Base-by-base conservation (phyloP, 1,139 yeast genomes). In the Candida sojae region DNA sequence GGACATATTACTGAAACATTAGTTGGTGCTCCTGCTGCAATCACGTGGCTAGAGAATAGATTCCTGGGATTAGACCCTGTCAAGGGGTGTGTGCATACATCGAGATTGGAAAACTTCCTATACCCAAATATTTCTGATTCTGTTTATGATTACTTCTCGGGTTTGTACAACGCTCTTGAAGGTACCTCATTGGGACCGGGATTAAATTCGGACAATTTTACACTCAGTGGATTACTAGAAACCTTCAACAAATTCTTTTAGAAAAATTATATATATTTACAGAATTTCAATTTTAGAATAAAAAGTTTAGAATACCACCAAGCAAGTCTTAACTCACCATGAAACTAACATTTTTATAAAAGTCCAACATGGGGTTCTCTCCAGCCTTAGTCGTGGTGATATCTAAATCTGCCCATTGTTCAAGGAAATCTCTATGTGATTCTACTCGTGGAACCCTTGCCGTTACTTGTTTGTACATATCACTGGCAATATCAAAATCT, bases 311-410 rank as follows among this genome's bases (percentile, higher is more conserved):
- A 6, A 8, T 26, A 26, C 29, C 2, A 26, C 21, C 21, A 17
- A 2, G 21, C 6, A 26, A 6, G 29, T 2, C 2, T 46, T 39
- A 55, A 45, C 56, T 54, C 23, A 52, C 47, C 77, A 88, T 73
- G 58, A 88, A 88, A 32, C 89, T 84, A 5, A 90, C 96, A 61
- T 89, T 89, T 43, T 78, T 74, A 63, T 89, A 89, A 53, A 88
- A 81, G 48, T 86, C 87, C 51, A 89, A 64, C 92, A 89, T 83
- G n/a, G 96, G 96, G 57, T 88, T 88, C 57, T 88, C 96, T 0
- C 96, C 96, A 35, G 81, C 78, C 56, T 78, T 81, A 1, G 96
- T 86, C 5, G 83, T 79, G 4, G 96, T 88, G 7, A 74, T 77
- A 4, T 83, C 84, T 0, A 80, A 53, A 57, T 86, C 91, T 0